Conservation (phyloP, 768 basidiomycete species). For the Naematelia encephala region DNA sequence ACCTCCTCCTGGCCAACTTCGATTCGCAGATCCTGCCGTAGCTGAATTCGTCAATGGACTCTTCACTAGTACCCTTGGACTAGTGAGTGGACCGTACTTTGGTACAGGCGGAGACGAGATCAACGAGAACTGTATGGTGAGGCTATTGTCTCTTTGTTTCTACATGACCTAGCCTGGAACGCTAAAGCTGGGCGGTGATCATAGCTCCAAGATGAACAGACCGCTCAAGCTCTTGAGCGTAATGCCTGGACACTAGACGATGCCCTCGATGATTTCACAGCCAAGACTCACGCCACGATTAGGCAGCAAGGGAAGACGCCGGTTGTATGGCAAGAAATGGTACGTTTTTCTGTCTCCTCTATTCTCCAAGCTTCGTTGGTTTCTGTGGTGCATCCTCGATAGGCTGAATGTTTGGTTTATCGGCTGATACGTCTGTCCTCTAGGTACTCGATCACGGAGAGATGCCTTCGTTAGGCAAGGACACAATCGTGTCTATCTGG, state of each 20-base stretch:
- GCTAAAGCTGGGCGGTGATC: background rate
- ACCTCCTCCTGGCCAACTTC: slow-evolving; percentile 79
- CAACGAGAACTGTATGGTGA: slow-evolving; percentile 63
- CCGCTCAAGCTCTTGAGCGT: slow-evolving; percentile 49
- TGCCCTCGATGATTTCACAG: slow-evolving; percentile 64
- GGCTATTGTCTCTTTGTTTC: slow-evolving; percentile 2
- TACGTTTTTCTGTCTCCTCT: slow-evolving; percentile 30
- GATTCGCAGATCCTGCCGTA: slow-evolving; percentile 63
- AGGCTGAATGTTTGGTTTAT: background rate
- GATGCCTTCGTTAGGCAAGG: slow-evolving; percentile 49
- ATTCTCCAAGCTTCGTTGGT: too few species aligned
- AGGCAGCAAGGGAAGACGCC: slow-evolving; percentile 64
- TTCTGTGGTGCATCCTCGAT: too few species aligned
- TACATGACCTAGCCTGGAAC: background rate
- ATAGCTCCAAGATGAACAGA: slow-evolving; percentile 57
- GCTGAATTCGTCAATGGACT: slow-evolving; percentile 61
- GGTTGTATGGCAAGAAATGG: slow-evolving; percentile 83
- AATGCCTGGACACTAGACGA: slow-evolving; percentile 59
- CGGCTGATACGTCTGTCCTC: background rate
- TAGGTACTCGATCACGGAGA: slow-evolving; percentile 15
- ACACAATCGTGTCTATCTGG: slow-evolving; percentile 58
- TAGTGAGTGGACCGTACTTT: slow-evolving; percentile 63
- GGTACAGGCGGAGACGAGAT: slow-evolving; percentile 81
- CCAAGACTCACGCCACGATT: slow-evolving; percentile 61
- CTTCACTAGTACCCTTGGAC: slow-evolving; percentile 55